Evolutionary conservation across 2,329 filamentous ascomycete species (phyloP).

Genomic region (Mycosphaerella sp.): DNA sequence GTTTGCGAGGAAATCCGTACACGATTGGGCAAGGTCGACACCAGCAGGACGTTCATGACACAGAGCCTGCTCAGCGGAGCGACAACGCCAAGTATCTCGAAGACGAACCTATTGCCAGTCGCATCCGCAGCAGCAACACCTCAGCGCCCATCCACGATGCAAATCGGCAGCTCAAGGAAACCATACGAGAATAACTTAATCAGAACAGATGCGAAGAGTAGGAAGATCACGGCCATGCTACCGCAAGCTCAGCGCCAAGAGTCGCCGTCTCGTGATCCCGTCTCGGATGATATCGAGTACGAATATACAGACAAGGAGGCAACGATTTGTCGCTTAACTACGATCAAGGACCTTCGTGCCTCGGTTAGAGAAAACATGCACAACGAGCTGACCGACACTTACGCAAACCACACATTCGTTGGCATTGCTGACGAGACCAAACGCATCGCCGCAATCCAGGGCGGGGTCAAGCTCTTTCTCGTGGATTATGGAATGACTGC

Average conservation of each 20-base stretch:
- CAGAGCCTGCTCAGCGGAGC: slow-evolving; percentile 76
- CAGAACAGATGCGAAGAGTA: slow-evolving; percentile 77
- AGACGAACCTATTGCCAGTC: slow-evolving; percentile 34
- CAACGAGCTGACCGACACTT: slow-evolving; percentile 76
- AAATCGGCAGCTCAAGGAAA: slow-evolving; percentile 39
- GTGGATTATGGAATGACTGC: slow-evolving; percentile 83
- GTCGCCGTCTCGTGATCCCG: slow-evolving; percentile 30
- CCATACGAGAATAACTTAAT: slow-evolving; percentile 83
- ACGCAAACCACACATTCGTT: slow-evolving; percentile 85
- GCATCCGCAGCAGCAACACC: slow-evolving; percentile 33
- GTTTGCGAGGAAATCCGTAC: slow-evolving; percentile 75
- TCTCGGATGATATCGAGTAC: slow-evolving; percentile 58
- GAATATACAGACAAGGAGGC: slow-evolving; percentile 64
- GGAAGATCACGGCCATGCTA: slow-evolving; percentile 97
- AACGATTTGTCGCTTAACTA: slow-evolving; percentile 68
- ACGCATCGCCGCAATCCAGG: slow-evolving; percentile 86
- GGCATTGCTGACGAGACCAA: slow-evolving; percentile 83
- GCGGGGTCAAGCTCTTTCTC: slow-evolving; percentile 84
- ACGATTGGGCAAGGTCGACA: slow-evolving; percentile 79
- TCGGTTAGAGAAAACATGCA: slow-evolving; percentile 78
- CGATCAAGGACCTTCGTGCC: slow-evolving; percentile 75
- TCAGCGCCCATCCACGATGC: slow-evolving; percentile 31
- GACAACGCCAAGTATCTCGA: slow-evolving; percentile 42
- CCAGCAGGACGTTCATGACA: slow-evolving; percentile 87
- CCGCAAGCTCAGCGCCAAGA: slow-evolving; percentile 46